Evolutionary conservation across 1,284 basidiomycete genomes (phyloP), one percentile per base, ranked within the genome.

Genomic region (Tetrapyrgos nigripes): DNA sequence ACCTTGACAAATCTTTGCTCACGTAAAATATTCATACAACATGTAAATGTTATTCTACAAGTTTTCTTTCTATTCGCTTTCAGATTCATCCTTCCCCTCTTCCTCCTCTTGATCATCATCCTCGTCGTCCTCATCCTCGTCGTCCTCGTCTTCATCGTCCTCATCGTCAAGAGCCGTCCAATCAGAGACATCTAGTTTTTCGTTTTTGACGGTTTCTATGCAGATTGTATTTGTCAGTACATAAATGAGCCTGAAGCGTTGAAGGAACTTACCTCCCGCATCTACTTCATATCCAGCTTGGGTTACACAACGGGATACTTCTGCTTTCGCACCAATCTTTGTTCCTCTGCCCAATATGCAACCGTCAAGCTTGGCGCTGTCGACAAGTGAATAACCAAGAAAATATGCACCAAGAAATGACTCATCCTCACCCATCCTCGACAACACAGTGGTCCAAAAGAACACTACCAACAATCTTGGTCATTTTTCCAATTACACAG

Each of bases 371-470:
- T 94, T 95, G 17, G 89, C 94, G 9, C 95, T 97, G 66, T 17
- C 47, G 58, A 31, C 37, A 40, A 55, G 13, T 48, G 13, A 13
- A 47, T 26, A 11, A 43, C 53, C 43, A 45, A 44, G 4, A 28
- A 47, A 3, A 19, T 21, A 46, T 43, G 47, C 40, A 52, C 31
- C 33, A 44, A 19, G 24, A 57, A 45, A 35, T 13, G 28, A 24
- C 57, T 24, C 31, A 27, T 29, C 69, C 87, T 70, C 63, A 93
- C 93, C 93, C 93, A 62, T 97, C 94, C 27, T 84, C 93, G 26
- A 99, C 80, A 3, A 91, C 83, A 65, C 95, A 96, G 67, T 95
- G 93, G 69, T 98, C 96, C 72, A 97, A 84, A 27, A 99, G 73
- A 11, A 98, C 85, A 66, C 92, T 96, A n/a, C 93, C 92, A 1